A percentile compares a stretch with the other conserved stretches of the same genome.
These are phyloP conservation scores for Paramecium sonneborni DNA, from an alignment of 73 alveolate species.

Conservation along the genomic window DNA sequence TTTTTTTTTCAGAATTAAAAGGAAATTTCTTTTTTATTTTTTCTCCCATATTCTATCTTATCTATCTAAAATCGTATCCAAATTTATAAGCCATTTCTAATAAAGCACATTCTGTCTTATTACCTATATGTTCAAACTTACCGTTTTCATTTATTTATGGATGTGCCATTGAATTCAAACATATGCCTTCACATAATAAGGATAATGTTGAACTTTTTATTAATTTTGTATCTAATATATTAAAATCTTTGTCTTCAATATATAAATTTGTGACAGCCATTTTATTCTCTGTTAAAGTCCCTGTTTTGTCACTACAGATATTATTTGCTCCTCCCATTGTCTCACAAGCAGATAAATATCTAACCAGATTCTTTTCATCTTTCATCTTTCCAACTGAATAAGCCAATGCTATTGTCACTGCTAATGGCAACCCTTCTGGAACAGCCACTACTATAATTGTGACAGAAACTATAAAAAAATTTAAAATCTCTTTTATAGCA, in stretches of 20 bases:
- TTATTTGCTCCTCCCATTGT: conserved; percentile 97
- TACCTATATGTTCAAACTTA: conserved; percentile 69
- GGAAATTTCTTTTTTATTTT: conserved; percentile 75
- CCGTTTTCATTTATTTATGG: conserved; percentile 69
- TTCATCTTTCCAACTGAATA: conserved; percentile 93
- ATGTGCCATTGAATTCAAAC: conserved; percentile 61
- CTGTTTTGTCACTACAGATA: conserved; percentile 96
- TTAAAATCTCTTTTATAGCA: conserved; percentile 77
- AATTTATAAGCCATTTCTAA: conserved; percentile 65
- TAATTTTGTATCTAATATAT: conserved; percentile 42
- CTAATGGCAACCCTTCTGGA: conserved; percentile 98
- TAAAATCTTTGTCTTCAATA: conserved; percentile 77
- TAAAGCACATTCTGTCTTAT: conserved; percentile 79
- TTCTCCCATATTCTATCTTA: neutral
- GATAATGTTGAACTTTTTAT: neutral
- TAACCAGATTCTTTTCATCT: conserved; percentile 92
- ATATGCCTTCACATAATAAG: conserved; percentile 55
- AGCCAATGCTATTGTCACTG: conserved; percentile 94
- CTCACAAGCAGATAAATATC: conserved; percentile 92
- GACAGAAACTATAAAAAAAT: conserved; percentile 89
- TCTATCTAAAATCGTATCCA: conserved; percentile 53
- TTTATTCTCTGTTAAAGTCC: conserved; percentile 93
- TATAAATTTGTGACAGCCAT: conserved; percentile 88
- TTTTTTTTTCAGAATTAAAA: conserved; percentile 90
- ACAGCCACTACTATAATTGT: conserved; percentile 95